Base-by-base conservation (phyloP, 306 rosid genomes). In the Glycyrrhiza uralensis region DNA sequence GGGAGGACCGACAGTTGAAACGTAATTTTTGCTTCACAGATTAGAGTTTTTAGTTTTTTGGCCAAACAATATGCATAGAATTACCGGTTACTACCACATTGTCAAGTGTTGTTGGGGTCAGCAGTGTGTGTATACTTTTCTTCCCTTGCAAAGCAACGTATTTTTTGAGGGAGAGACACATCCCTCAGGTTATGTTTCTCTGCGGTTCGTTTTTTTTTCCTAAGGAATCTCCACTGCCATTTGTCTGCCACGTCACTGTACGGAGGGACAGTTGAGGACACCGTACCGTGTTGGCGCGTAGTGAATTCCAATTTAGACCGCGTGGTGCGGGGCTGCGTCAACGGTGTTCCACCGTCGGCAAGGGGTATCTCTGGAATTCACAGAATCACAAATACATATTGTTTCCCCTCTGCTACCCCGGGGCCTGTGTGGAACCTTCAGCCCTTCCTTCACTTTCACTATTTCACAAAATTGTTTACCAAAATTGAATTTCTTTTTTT, bases 91-190 rank as follows among this genome's bases (percentile, higher is more conserved):
- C n/a, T n/a, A n/a, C 47, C 61, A 71, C 54, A 58, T 10, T 50
- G 76, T 42, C 57, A 39, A 69, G 76, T 17, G 59, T 14, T 77
- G 82, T 14, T 77, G 82, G 80, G 70, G 82, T 33, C 79, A 36
- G 2, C 5, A 3, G 22, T 1, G 32, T 42, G 29, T 1, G 32
- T 42, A 22, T 5, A 20, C 7, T 15, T 35, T 55, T 56, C 24
- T 44, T 42, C 1, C 1, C 4, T 59, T 59, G 12, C 2, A 45
- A 72, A 41, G 74, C 60, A 51, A 58, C 85, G 76, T 8, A 58
- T 47, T 35, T 47, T 35, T 76, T 51, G 14, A 30, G 68, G 71
- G 45, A 5, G 7, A 32, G 49, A 44, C 24, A 45, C 23, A 46
- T 9, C 5, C 12, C 23, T 58, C 63, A 18, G 52, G 54, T 28